A percentile compares a stretch with the other conserved stretches of the same genome.
Conservation (phyloP, 345 rosid species). For the Citrus mangshanensis region DNA sequence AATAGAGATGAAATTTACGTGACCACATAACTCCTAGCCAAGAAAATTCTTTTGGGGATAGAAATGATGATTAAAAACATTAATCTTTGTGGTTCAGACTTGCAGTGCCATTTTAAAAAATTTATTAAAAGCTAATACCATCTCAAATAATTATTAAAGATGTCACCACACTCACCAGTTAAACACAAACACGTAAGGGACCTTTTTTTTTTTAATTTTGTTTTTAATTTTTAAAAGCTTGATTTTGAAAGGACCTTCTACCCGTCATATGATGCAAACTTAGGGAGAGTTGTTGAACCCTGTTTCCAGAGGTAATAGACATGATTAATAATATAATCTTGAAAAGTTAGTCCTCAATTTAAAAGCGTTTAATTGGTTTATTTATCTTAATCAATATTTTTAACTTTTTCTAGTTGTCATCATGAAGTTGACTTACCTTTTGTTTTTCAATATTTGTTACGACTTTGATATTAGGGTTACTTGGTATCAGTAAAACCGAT, state of each 20-base stretch:
- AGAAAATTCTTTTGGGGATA: neutral
- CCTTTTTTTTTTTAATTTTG: neutral
- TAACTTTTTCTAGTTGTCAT: neutral
- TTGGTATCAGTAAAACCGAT: neutral
- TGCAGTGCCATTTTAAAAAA: neutral
- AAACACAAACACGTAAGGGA: neutral
- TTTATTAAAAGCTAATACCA: neutral
- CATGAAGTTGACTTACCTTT: conserved; percentile 1
- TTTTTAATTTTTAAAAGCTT: neutral
- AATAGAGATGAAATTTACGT: neutral
- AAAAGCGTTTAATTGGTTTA: neutral
- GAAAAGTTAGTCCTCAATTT: neutral
- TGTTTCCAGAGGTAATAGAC: neutral
- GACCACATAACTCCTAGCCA: neutral
- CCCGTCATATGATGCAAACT: neutral
- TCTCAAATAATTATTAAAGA: neutral
- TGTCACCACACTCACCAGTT: neutral
- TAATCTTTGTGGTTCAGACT: neutral
- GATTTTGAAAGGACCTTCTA: conserved; percentile 7
- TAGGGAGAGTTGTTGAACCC: neutral
- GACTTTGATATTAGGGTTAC: neutral
- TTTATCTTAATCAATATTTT: neutral
- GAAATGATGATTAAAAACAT: neutral
- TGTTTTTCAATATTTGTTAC: neutral
- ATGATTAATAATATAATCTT: neutral